A percentile compares a stretch with the other conserved stretches of the same genome.
Evolutionary conservation across 1,284 basidiomycete genomes (phyloP).

Genomic region (Pseudozyma sp.): DNA sequence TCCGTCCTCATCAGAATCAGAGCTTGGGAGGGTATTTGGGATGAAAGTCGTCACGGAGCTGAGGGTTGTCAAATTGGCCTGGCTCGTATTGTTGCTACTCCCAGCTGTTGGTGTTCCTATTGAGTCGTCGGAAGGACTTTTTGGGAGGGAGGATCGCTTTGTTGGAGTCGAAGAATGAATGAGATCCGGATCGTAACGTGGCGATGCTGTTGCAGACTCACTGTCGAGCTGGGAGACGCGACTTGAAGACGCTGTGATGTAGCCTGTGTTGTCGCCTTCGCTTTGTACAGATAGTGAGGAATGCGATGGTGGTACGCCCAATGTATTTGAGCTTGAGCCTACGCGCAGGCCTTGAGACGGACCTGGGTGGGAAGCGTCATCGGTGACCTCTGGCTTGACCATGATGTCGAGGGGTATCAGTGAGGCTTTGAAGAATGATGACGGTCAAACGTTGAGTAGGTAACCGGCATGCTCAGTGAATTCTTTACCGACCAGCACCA

Average conservation of each 20-base stretch:
- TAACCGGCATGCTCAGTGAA: too few species aligned
- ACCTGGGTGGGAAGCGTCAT: too few species aligned
- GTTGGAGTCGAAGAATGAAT: slow-evolving; percentile 26
- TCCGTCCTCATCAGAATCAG: slow-evolving; percentile 21
- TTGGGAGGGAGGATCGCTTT: not conserved
- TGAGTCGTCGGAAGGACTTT: slow-evolving; percentile 17
- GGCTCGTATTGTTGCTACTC: slow-evolving; percentile 11
- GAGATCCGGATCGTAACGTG: slow-evolving; percentile 12
- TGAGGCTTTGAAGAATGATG: too few species aligned
- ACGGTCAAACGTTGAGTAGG: too few species aligned
- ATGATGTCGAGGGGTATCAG: too few species aligned
- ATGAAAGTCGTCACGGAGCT: slow-evolving; percentile 46
- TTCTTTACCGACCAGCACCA: too few species aligned
- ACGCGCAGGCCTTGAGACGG: too few species aligned
- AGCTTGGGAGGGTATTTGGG: slow-evolving; percentile 13
- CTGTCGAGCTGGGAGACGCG: slow-evolving; percentile 25
- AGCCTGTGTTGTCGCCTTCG: slow-evolving; percentile 21
- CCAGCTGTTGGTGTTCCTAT: not conserved
- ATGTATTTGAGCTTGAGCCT: too few species aligned
- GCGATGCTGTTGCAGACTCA: slow-evolving; percentile 19
- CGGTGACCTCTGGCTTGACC: too few species aligned
- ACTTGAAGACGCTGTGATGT: slow-evolving; percentile 34
- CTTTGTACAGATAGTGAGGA: slow-evolving; percentile 34
- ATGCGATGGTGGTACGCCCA: slow-evolving; percentile 21
- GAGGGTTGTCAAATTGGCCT: slow-evolving; percentile 11